phyloP scores from a whole-genome alignment of 2,329 filamentous ascomycete species.

The Ceratocystis cacaofunesta region DNA sequence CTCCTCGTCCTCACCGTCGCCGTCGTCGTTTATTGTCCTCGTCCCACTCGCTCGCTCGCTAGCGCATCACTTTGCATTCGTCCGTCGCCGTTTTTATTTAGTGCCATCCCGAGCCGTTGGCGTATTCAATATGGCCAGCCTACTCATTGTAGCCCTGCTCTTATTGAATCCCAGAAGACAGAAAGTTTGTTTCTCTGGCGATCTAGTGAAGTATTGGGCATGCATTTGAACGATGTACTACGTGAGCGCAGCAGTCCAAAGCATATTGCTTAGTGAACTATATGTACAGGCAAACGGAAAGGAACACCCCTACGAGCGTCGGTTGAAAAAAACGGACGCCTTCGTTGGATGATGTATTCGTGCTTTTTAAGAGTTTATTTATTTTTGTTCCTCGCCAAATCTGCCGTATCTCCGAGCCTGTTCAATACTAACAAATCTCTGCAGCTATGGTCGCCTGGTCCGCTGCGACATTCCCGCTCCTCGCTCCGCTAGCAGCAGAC shows the following conservation, averaged over 20 bases:
- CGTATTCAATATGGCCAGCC: not conserved
- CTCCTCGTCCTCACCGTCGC: not conserved
- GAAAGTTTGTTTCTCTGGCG: not conserved
- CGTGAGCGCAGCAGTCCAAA: slow-evolving; percentile 8
- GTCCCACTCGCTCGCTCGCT: not conserved
- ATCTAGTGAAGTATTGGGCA: slow-evolving; percentile 15
- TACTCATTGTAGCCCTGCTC: slow-evolving; percentile 2
- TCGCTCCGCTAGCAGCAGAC: slow-evolving; percentile 78
- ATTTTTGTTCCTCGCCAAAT: not conserved
- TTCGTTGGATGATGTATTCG: not conserved
- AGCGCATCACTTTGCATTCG: slow-evolving; percentile 4
- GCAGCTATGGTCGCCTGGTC: slow-evolving; percentile 89
- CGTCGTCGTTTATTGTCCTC: slow-evolving; percentile 6
- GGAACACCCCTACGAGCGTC: not conserved
- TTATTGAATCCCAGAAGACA: not conserved
- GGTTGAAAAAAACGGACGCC: not conserved
- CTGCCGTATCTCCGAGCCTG: not conserved
- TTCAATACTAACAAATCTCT: slow-evolving; percentile 16
- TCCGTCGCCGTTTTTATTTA: slow-evolving; percentile 4
- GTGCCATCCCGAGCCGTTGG: slow-evolving; percentile 3
- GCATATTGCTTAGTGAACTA: slow-evolving; percentile 1
- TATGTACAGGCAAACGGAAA: slow-evolving; percentile 1
- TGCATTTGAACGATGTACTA: slow-evolving; percentile 8
- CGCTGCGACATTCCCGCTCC: slow-evolving; percentile 97
- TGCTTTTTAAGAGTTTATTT: not conserved